Percentiles rank a stretch among this genome's conserved stretches.
phyloP scores from a whole-genome alignment of 2,329 filamentous ascomycete species.

The Neodidymelliopsis sp. region DNA sequence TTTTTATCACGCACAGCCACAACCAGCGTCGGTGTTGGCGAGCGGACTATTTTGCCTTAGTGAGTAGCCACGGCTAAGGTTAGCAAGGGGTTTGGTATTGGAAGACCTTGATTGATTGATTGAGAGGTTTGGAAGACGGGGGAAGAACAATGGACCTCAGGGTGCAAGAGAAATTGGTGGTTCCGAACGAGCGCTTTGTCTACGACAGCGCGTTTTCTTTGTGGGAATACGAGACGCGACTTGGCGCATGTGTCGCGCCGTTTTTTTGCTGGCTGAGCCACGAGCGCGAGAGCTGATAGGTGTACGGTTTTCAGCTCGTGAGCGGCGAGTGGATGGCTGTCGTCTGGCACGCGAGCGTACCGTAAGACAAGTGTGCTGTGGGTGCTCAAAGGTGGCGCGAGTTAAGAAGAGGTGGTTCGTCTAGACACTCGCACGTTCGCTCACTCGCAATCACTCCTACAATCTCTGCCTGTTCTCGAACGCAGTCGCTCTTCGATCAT shows the following conservation, averaged over 20 bases:
- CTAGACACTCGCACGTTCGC: not conserved
- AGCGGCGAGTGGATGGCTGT: constrained; percentile 20
- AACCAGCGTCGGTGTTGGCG: constrained; percentile 14
- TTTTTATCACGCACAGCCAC: constrained; percentile 19
- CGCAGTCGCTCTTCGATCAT: constrained; percentile 24
- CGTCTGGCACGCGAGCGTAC: constrained; percentile 26
- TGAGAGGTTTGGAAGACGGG: not conserved
- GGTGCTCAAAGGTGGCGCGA: too few species aligned
- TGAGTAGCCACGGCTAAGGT: constrained; percentile 7
- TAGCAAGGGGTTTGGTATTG: constrained; percentile 11
- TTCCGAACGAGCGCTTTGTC: constrained; percentile 11
- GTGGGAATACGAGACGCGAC: constrained; percentile 14
- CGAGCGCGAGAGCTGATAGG: constrained; percentile 19
- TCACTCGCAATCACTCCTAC: constrained; percentile 1
- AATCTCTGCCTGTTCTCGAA: constrained; percentile 30
- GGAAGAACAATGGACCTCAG: not conserved
- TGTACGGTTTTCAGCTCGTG: constrained; percentile 35
- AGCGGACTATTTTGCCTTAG: constrained; percentile 11
- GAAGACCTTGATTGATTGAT: too few species aligned
- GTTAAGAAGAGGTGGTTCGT: too few species aligned
- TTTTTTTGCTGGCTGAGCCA: constrained; percentile 18
- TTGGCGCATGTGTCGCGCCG: constrained; percentile 13
- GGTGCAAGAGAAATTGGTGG: too few species aligned
- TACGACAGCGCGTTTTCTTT: constrained; percentile 1
- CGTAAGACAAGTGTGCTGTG: too few species aligned